A percentile compares a stretch with the other conserved stretches of the same genome.
Evolutionary conservation across 495 filamentous ascomycete species (phyloP).

Genomic region (Hypomontagnella monticulosa): DNA sequence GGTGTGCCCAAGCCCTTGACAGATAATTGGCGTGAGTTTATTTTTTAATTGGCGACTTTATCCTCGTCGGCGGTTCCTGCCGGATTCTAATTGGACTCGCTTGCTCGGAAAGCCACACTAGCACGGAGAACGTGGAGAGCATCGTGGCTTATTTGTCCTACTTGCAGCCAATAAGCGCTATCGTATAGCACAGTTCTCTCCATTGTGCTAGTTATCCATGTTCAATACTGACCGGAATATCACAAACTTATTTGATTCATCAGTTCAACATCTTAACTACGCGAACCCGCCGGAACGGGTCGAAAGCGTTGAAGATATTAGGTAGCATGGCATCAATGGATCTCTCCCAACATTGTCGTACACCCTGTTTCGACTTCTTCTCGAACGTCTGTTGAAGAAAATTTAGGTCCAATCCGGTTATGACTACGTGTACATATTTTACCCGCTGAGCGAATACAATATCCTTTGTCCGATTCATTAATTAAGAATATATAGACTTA

Average conservation of each 20-base stretch:
- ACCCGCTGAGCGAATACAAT: background rate
- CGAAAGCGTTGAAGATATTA: constrained; percentile 21
- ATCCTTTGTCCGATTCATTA: background rate
- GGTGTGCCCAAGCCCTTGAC: constrained; percentile 25
- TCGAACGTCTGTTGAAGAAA: constrained; percentile 25
- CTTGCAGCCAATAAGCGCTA: constrained; percentile 6
- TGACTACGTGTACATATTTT: constrained; percentile 1
- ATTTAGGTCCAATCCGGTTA: background rate
- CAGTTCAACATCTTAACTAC: constrained; percentile 7
- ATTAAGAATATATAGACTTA: background rate
- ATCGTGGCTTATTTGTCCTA: constrained; percentile 8
- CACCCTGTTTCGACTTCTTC: constrained; percentile 5
- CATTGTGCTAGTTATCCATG: too few species aligned
- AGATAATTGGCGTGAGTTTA: constrained; percentile 3
- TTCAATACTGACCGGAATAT: too few species aligned
- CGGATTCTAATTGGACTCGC: constrained; percentile 40
- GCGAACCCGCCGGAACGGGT: background rate
- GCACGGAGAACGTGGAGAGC: constrained; percentile 18
- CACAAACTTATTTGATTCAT: constrained; percentile 12
- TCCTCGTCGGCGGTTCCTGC: constrained; percentile 43
- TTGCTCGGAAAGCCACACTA: constrained; percentile 32
- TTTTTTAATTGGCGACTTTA: constrained; percentile 17
- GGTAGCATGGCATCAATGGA: constrained; percentile 13
- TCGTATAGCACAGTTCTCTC: background rate
- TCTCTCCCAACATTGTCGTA: constrained; percentile 2